Evolutionary conservation across 140 eudicot species (phyloP).

Genomic region (Stevia rebaudiana): DNA sequence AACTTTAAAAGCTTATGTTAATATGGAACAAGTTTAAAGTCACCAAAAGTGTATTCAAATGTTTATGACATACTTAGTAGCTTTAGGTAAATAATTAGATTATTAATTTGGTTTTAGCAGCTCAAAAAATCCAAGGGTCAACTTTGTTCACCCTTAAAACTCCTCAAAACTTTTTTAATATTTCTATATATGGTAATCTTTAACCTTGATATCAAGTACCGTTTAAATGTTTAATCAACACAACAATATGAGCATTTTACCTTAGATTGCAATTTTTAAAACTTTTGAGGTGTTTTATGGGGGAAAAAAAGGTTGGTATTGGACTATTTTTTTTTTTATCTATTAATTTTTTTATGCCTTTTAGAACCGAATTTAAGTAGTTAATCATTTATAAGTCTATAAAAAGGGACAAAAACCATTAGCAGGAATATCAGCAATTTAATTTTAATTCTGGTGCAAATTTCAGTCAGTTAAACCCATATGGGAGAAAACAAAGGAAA

Average conservation of each 20-base stretch:
- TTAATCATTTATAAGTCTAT: not conserved
- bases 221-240: no score
- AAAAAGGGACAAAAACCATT: not conserved
- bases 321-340: no score
- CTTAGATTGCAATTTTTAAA: no score
- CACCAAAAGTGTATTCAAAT: not conserved
- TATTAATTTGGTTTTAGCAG: not conserved
- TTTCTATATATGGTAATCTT: not conserved
- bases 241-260: no score
- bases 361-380: not conserved
- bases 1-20: not conserved
- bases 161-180: not conserved
- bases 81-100: not conserved
- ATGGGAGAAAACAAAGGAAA: constrained; percentile 88
- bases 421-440: no score
- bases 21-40: not conserved
- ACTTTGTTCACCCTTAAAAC: not conserved
- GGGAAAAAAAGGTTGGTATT: no score
- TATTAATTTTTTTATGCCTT: not conserved
- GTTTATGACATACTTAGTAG: not conserved
- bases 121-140: no score
- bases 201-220: not conserved
- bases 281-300: no score
- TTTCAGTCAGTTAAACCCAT: constrained; percentile 71
- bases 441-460: not conserved